Conservation (phyloP, 2,329 filamentous ascomycete species). For the Celoporthe dispersa region DNA sequence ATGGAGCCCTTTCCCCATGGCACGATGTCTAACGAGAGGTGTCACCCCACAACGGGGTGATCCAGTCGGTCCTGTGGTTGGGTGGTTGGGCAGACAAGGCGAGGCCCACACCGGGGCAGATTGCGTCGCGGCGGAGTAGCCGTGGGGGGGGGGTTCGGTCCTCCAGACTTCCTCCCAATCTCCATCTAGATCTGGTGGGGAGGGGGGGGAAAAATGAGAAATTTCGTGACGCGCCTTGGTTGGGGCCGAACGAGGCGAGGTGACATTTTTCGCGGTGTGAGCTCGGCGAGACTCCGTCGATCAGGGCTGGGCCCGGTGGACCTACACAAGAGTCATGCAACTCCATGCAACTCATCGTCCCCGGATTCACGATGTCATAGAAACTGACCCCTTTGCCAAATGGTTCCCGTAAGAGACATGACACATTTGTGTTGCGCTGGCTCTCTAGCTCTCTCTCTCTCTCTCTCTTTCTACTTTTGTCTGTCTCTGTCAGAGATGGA, state of each 20-base stretch:
- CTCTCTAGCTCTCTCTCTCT: no score
- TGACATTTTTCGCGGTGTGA: background rate
- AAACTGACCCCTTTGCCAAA: background rate
- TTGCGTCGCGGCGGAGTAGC: conserved; percentile 13
- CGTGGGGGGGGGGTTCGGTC: background rate
- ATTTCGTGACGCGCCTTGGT: background rate
- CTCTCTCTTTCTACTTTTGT: no score
- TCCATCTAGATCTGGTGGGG: conserved; percentile 11
- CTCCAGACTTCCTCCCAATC: conserved; percentile 4
- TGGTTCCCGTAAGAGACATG: background rate
- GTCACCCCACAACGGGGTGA: conserved; percentile 20
- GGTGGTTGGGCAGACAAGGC: background rate
- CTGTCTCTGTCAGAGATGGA: no score
- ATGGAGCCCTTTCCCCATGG: conserved; percentile 15
- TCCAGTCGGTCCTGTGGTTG: conserved; percentile 8
- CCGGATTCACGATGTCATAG: background rate
- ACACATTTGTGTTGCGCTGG: background rate
- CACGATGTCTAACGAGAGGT: conserved; percentile 7
- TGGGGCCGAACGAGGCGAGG: background rate
- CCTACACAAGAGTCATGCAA: background rate
- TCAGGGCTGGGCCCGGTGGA: background rate
- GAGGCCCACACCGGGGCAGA: conserved; percentile 15
- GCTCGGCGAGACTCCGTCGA: background rate
- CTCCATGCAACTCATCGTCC: background rate
- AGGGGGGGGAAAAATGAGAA: background rate